Conservation (phyloP, 768 basidiomycete species). For the Stropharia rugosoannulata region DNA sequence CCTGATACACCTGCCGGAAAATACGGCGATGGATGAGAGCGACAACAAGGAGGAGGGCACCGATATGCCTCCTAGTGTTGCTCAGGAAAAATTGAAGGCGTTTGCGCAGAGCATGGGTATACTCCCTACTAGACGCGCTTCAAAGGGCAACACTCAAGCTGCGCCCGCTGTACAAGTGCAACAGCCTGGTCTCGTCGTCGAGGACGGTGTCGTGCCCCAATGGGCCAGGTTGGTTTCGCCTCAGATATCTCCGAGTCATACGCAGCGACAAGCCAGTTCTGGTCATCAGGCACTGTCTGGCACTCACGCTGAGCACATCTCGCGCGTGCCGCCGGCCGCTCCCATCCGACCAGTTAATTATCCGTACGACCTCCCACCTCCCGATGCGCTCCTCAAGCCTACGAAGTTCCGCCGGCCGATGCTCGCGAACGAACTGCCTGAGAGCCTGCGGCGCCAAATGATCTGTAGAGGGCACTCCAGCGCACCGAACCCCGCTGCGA, state of each 20-base stretch:
- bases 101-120: constrained; percentile 46
- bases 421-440: too few relatives aligned
- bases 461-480: too few relatives aligned
- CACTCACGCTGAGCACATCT: neutral
- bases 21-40: constrained; percentile 68
- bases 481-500: too few relatives aligned
- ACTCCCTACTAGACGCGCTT: constrained; percentile 14
- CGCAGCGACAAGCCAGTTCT: neutral
- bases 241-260: constrained; percentile 5
- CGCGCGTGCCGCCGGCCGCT: neutral
- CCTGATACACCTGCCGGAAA: too few relatives aligned
- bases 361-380: constrained; percentile 73
- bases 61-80: constrained; percentile 61
- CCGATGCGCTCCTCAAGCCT: constrained; percentile 11
- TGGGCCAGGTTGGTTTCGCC: too few relatives aligned
- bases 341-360: constrained; percentile 57
- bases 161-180: too few relatives aligned
- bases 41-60: constrained; percentile 45
- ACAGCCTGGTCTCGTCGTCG: too few relatives aligned
- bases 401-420: too few relatives aligned
- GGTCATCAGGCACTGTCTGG: constrained; percentile 11
- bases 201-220: too few relatives aligned
- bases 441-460: too few relatives aligned
- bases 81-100: constrained; percentile 63
- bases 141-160: too few relatives aligned